Base-by-base conservation (phyloP, 306 rosid genomes). In the Sicyos edulis region DNA sequence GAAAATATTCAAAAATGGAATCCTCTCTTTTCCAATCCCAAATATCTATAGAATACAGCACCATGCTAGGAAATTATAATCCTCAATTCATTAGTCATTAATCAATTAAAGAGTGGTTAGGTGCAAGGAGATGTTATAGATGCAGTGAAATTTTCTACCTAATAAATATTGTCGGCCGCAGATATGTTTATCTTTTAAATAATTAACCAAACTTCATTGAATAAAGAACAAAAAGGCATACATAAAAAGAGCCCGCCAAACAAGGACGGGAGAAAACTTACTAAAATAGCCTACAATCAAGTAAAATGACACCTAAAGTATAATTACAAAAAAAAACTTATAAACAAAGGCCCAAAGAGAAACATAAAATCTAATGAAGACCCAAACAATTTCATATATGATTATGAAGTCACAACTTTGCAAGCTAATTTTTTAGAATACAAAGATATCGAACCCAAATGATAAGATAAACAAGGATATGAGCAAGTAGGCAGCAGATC, bases 391-490 rank as follows among this genome's bases (percentile, higher is more conserved):
- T 37, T 32, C 54, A 65, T 53, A 42, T 40, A 9, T 17, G 24
- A 63, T 4, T 40, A 9, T 17, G 24, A 63, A 8, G 70, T 40
- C 16, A 16, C 49, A 34, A 61, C 13, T 34, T 37, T 22, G 17
- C 50, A 22, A 61, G 69, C 24, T 34, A 62, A 14, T 16, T 62
- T 34, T 9, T 16, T 62, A 8, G 17, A 20, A 49, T 22, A 17
- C 49, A 65, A 40, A 65, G 50, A 65, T 65, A 42, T 65, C 6
- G 71, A 44, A 7, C 54, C 14, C 49, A 16, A 37, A 44, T 19
- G 45, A 16, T 65, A 40, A 65, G 71, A 40, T 19, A 65, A 64
- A 10, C 9, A 65, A 42, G 26, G 53, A 65, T 65, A 65, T 65
- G 32, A 65, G 29, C 22, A 17, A 19, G 54, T 44, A 19, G 14